Base-by-base conservation (phyloP, 2,329 filamentous ascomycete genomes). In the Cercospora sesami region DNA sequence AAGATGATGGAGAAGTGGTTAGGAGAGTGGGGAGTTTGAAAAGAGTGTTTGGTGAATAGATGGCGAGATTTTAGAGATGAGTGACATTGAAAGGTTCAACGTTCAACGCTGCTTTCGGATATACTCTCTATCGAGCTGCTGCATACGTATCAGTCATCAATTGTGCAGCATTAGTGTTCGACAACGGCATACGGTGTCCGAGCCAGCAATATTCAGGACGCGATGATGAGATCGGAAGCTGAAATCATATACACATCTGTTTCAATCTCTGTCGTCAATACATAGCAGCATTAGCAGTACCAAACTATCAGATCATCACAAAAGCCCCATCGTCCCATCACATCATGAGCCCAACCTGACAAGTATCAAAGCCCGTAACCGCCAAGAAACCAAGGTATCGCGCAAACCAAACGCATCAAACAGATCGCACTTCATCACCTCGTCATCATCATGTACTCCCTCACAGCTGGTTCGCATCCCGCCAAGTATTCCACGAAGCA, bases 1-100 rank as follows among this genome's bases (percentile, higher is more conserved):
- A 59, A 26, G 5, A 65, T 74, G 70, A 71, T 75, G 69, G 65
- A 63, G 42, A 73, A 73, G 48, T 76, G 73, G 73, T 57, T 75
- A 36, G 65, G 51, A 63, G 70, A 73, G 60, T 75, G 74, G 74
- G n/a, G 63, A 33, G 65, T 71, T 18, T 73, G 69, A 42, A 16
- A 33, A 33, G 31, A 33, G 31, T 14, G 31, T 33, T 33, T 4
- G 31, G 31, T 33, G 10, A 33, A 14, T 33, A 33, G 31, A 33
- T 33, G 31, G 31, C 31, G 31, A 33, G 10, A 33, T 33, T 33
- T 9, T 9, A 33, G 31, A 33, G 10, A 33, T 33, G 31, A 33
- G 6, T 10, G 30, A 31, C 30, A 31, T 31, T 10, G 8, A 31
- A 31, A 31, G 30, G 8, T 31, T 31, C 30, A 31, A 31, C 30